Evolutionary conservation across 768 basidiomycete genomes (phyloP).

Genomic region (Macrolepiota albuminosa): DNA sequence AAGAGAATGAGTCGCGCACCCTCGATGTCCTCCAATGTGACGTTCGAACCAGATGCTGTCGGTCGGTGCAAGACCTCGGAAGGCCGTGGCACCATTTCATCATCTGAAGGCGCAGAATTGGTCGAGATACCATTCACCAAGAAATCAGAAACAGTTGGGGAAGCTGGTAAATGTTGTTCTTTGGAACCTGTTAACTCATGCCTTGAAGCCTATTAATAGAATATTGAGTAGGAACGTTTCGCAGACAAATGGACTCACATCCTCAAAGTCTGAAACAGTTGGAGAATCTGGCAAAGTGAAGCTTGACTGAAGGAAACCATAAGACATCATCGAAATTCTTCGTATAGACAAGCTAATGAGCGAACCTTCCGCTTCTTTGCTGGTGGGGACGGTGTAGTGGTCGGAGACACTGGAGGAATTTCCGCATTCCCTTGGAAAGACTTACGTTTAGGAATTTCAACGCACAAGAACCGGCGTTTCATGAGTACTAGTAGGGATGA

Average conservation of each 20-base stretch:
- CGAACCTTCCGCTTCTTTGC: slow-evolving; percentile 12
- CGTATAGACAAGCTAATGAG: not conserved
- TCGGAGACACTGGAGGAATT: not conserved
- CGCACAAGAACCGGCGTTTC: slow-evolving; percentile 13
- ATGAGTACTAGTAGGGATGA: not conserved
- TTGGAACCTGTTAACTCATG: not conserved
- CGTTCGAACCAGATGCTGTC: slow-evolving; percentile 12
- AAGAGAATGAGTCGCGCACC: not conserved
- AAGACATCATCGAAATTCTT: not conserved
- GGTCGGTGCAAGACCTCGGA: not conserved
- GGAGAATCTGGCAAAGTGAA: slow-evolving; percentile 9
- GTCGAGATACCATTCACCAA: not conserved
- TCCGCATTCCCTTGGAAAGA: slow-evolving; percentile 3
- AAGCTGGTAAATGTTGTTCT: slow-evolving; percentile 1
- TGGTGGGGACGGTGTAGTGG: not conserved
- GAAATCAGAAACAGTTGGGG: slow-evolving; percentile 17
- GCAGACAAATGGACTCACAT: not conserved
- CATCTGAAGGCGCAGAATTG: not conserved
- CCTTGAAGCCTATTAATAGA: not conserved
- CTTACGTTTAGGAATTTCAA: slow-evolving; percentile 13
- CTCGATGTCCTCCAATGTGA: slow-evolving; percentile 8
- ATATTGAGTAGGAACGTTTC: not conserved
- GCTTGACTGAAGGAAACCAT: not conserved
- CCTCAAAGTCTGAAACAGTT: slow-evolving; percentile 18
- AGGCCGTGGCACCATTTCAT: not conserved